Percentiles rank a stretch among this genome's conserved stretches.
These are phyloP conservation scores for Penicillium canescens DNA, from an alignment of 495 filamentous ascomycete genomes.

Conservation along the genomic window DNA sequence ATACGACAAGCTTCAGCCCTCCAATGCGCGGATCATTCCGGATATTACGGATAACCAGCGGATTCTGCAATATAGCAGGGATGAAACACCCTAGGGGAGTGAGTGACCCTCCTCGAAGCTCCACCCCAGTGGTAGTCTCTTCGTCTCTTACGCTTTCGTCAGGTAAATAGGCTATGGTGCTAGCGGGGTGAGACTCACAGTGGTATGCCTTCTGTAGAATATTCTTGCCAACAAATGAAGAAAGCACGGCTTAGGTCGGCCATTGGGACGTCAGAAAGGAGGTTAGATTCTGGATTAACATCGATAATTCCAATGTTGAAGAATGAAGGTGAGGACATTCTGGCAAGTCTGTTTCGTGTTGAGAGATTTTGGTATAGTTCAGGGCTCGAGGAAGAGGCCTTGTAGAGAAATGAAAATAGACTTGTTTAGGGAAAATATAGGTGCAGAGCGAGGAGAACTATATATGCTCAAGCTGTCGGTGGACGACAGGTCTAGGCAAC, in stretches of 20 bases:
- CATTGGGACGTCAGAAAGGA: neutral
- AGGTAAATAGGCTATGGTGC: neutral
- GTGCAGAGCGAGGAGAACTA: neutral
- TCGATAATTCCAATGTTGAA: neutral
- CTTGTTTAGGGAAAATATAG: neutral
- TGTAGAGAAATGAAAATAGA: slow-evolving; percentile 1
- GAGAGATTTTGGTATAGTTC: neutral
- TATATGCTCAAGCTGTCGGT: neutral
- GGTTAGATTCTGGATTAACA: neutral
- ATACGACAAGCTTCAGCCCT: slow-evolving; percentile 1
- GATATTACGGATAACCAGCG: slow-evolving; percentile 1
- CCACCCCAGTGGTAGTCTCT: slow-evolving; percentile 3
- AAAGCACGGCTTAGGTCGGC: neutral
- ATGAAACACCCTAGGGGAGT: neutral
- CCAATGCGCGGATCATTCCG: neutral
- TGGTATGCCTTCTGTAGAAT: neutral
- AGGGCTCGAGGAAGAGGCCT: slow-evolving; percentile 1
- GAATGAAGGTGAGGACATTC: neutral
- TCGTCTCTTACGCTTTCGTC: neutral
- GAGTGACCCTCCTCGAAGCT: neutral
- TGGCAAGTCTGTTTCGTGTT: too few species aligned
- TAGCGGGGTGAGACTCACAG: neutral
- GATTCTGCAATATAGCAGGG: neutral
- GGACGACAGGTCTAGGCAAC: neutral
- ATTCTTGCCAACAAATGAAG: slow-evolving; percentile 3